Evolutionary conservation across 2,329 filamentous ascomycete species (phyloP), one percentile per base, ranked within the genome.

Genomic region (Colletotrichum incanum): DNA sequence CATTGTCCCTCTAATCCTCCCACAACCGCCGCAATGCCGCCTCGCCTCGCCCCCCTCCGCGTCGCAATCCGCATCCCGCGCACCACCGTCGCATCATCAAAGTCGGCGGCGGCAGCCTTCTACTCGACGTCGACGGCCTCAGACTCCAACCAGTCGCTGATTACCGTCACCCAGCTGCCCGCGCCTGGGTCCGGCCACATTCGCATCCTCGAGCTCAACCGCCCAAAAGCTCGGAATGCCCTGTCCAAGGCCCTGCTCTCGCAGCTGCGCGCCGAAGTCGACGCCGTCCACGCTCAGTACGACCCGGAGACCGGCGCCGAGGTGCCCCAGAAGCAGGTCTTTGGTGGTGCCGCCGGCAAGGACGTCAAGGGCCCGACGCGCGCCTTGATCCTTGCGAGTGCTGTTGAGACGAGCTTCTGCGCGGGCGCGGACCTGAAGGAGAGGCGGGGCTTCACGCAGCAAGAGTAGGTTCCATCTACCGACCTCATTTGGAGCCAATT

Each of bases 361-460:
- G 83, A 86, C 70, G 76, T 85, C 74, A 85, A 82, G 73, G 88
- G 87, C 0, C 88, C 88, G 0, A 98, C 95, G 20, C 86, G 96
- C 75, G 96, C 94, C 2, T 81, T 99, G 76, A 90, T 99, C 50
- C 77, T 99, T 20, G 93, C 94, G 14, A 97, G 94, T 78, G 94
- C 94, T 50, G 89, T 94, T n/a, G 94, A 98, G 76, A 87, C 90
- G 31, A 93, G 92, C 77, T 99, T 99, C 82, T 99, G 96, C 82
- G 94, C 96, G 0, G 96, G 96, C 47, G 96, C 96, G 5, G 96
- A 99, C 80, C 84, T 99, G 78, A 98, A 98, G 80, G 96, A 98
- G 86, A 87, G 96, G 37, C 88, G 89, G 71, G 89, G 87, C 5
- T 96, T 98, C 82, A 92, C 90, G 1, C 88, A 87, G 73, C 89